Percentiles rank a stretch among this genome's conserved stretches.
phyloP scores from a whole-genome alignment of 2,329 filamentous ascomycete species.

The Knoxdaviesia capensis region DNA sequence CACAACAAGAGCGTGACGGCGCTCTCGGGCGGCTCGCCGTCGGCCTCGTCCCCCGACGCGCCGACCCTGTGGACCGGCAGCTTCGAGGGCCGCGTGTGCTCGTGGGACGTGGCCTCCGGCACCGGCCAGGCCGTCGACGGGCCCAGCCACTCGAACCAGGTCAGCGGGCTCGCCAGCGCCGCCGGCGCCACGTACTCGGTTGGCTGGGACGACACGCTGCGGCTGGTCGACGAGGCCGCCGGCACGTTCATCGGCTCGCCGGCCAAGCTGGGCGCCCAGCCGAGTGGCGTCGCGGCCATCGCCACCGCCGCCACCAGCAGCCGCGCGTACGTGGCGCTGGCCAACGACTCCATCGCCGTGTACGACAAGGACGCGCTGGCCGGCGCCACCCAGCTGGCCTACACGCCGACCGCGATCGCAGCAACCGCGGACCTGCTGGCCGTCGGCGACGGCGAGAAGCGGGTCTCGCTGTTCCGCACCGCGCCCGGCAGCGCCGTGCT shows the following conservation, averaged over 20 bases:
- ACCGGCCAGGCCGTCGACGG: slow-evolving; percentile 55
- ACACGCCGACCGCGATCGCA: slow-evolving; percentile 50
- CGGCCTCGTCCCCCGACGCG: slow-evolving; percentile 27
- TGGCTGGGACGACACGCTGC: slow-evolving; percentile 85
- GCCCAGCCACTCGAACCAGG: slow-evolving; percentile 66
- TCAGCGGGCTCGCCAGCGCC: slow-evolving; percentile 50
- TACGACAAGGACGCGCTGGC: slow-evolving; percentile 41
- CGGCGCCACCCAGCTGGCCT: slow-evolving; percentile 36
- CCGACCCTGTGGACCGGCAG: slow-evolving; percentile 72
- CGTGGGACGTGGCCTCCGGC: slow-evolving; percentile 61
- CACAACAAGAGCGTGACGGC: slow-evolving; percentile 86
- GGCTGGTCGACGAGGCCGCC: slow-evolving; percentile 53
- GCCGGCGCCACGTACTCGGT: slow-evolving; percentile 58
- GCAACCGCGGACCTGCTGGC: slow-evolving; percentile 49
- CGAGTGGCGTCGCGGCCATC: slow-evolving; percentile 44
- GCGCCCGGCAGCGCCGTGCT: slow-evolving; percentile 35
- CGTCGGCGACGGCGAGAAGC: slow-evolving; percentile 49
- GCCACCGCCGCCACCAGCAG: slow-evolving; percentile 30
- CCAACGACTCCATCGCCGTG: slow-evolving; percentile 23
- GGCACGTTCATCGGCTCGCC: slow-evolving; percentile 55
- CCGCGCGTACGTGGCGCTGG: slow-evolving; percentile 36
- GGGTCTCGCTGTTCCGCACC: slow-evolving; percentile 49
- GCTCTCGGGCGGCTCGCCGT: slow-evolving; percentile 19
- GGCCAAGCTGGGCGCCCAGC: slow-evolving; percentile 55
- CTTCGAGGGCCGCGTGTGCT: slow-evolving; percentile 72